A percentile compares a stretch with the other conserved stretches of the same genome.
Evolutionary conservation across 441 rosid genomes (phyloP).

Genomic region (Macaranga tanarius): DNA sequence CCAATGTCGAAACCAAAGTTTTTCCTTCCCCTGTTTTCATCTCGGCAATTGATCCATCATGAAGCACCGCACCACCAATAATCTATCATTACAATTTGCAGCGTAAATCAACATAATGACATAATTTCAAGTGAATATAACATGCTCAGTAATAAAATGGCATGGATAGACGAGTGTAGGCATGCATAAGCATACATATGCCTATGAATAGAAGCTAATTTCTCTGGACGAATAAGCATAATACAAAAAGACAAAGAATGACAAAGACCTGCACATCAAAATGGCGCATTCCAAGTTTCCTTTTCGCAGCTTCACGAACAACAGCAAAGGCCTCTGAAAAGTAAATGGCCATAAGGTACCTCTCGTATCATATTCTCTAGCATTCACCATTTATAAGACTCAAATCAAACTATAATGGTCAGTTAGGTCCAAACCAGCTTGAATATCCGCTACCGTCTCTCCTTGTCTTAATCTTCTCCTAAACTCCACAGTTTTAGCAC

Average conservation of each 20-base stretch:
- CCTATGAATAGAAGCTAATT: background rate
- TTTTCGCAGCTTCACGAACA: conserved; percentile 95
- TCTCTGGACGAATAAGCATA: background rate
- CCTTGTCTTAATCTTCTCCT: conserved; percentile 62
- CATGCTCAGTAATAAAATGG: background rate
- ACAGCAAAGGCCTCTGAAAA: conserved; percentile 84
- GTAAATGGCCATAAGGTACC: background rate
- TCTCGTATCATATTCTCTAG: background rate
- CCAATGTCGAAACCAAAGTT: conserved; percentile 89
- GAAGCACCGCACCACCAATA: conserved; percentile 95
- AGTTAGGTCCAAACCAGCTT: conserved; percentile 61
- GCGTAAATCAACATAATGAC: conserved; percentile 20
- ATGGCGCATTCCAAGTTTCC: conserved; percentile 98
- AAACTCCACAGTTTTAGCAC: conserved; percentile 75
- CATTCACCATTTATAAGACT: background rate
- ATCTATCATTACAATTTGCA: conserved; percentile 46
- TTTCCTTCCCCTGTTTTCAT: conserved; percentile 99
- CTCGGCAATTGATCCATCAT: conserved; percentile 96
- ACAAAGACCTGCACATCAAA: conserved; percentile 88
- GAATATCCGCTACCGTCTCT: conserved; percentile 74
- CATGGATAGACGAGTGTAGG: background rate
- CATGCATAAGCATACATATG: background rate
- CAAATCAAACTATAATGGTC: conserved; percentile 17
- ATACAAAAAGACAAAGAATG: background rate
- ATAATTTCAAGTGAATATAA: conserved; percentile 6